Percentiles rank a stretch among this genome's conserved stretches.
Evolutionary conservation across 345 rosid genomes (phyloP).

Genomic region (Populus davidiana): DNA sequence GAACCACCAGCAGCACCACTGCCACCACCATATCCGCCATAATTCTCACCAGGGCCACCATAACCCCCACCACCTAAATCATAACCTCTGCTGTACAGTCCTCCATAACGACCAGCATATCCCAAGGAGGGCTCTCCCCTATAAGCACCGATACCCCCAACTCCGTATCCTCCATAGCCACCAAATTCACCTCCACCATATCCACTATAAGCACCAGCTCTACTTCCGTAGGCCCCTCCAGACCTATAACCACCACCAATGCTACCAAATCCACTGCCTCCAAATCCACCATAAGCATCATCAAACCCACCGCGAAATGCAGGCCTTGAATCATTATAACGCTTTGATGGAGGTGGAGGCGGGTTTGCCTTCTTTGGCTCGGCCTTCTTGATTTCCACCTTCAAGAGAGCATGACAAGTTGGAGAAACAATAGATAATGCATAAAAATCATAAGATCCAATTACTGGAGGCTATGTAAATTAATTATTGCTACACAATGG

Average conservation of each 20-base stretch:
- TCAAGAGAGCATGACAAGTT: constrained; percentile 1
- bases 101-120: constrained; percentile 76
- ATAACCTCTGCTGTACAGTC: constrained; percentile 63
- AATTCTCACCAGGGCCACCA: constrained; percentile 58
- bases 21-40: constrained; percentile 47
- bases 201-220: constrained; percentile 59
- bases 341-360: constrained; percentile 33
- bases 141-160: constrained; percentile 55
- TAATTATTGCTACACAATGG: not conserved
- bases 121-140: constrained; percentile 73
- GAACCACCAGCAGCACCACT: constrained; percentile 40
- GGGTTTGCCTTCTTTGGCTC: constrained; percentile 94
- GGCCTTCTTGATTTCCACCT: constrained; percentile 99
- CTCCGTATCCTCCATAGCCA: constrained; percentile 58
- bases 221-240: constrained; percentile 59
- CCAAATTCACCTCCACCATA: constrained; percentile 65
- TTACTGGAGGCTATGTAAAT: not conserved
- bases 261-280: constrained; percentile 39
- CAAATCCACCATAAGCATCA: constrained; percentile 56
- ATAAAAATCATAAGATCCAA: not conserved
- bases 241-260: constrained; percentile 52
- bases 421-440: not conserved
- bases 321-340: constrained; percentile 37
- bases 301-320: constrained; percentile 40
- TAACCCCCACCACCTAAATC: constrained; percentile 51